Base-by-base conservation (phyloP, 73 alveolate species). In the Diophrys sp. region DNA sequence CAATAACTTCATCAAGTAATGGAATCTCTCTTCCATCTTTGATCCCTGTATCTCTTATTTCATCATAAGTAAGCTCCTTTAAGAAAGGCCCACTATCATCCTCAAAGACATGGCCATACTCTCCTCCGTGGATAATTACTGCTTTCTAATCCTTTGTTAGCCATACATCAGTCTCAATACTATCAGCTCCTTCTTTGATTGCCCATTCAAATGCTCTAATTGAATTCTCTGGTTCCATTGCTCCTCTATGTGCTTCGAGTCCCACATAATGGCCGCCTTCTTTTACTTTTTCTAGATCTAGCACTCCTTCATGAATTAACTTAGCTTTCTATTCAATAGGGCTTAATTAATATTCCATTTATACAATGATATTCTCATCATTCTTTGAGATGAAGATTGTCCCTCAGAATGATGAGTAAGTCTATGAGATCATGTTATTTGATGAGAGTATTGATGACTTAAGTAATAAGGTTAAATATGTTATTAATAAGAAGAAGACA, bases 161-260 rank as follows among this genome's bases (percentile, higher is more conserved):
- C 83, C 83, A 75, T 5, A 57, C 44, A 30, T 75, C 83, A 31
- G 56, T 26, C 74, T 75, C 83, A 29, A 75, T 62, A 31, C 53
- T 2, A 14, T 56, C 76, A 27, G 55, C 23, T 32, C 29, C 29
- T 24, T 75, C 14, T 32, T 75, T 75, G 44, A 62, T 67, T n/a
- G 76, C 75, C 55, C 55, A 23, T 2, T 26, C 26, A 32, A 75
- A 75, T 0, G 75, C 83, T 5, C 56, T 29, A 29, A 75, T 11
- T 1, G 76, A 32, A 31, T 75, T 75, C 26, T 55, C 76, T 27
- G 28, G 67, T n/a, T 55, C 74, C 14, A 25, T 56, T 24, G 74
- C 83, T 1, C 83, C 83, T 75, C 83, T 75, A 73, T 74, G 82
- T 33, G 70, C 82, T 2, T 28, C 79, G 14, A 71, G 62, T 11